These are phyloP conservation scores for Dalechampia spathulata DNA, from an alignment of 441 rosid genomes.

Conservation along the genomic window DNA sequence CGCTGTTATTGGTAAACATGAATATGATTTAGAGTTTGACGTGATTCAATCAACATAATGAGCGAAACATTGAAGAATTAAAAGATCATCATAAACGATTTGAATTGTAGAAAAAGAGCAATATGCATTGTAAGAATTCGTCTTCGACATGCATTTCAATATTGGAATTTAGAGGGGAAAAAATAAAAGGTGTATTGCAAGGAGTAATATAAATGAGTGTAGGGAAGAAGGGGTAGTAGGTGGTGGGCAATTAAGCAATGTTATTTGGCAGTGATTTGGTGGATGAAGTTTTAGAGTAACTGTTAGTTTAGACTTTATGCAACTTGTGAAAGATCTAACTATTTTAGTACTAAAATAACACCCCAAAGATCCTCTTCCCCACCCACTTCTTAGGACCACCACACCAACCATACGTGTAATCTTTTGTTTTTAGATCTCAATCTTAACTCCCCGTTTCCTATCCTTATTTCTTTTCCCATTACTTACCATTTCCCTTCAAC, in stretches of 20 bases:
- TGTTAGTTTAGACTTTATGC: conserved; percentile 54
- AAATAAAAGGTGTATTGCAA: too few species aligned
- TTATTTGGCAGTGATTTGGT: background rate
- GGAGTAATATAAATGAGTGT: too few species aligned
- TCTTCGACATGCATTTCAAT: too few species aligned
- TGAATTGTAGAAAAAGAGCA: too few species aligned
- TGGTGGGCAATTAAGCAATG: background rate
- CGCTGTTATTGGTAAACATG: too few species aligned
- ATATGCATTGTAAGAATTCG: too few species aligned
- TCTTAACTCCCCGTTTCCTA: conserved; percentile 56
- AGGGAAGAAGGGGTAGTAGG: too few species aligned
- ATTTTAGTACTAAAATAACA: conserved; percentile 31
- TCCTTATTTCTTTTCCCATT: conserved; percentile 20
- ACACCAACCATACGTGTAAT: conserved; percentile 27
- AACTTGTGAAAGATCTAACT: conserved; percentile 41
- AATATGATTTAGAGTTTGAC: too few species aligned
- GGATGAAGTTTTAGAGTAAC: conserved; percentile 29
- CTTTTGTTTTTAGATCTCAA: conserved; percentile 20
- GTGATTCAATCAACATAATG: too few species aligned
- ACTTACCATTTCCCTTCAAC: conserved; percentile 24
- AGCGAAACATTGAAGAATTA: too few species aligned
- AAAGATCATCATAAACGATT: too few species aligned
- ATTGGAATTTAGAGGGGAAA: too few species aligned
- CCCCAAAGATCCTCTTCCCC: conserved; percentile 28
- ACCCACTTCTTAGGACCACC: conserved; percentile 23